Base-by-base conservation (phyloP, 495 filamentous ascomycete genomes). In the Lasiosphaeria hispida region DNA sequence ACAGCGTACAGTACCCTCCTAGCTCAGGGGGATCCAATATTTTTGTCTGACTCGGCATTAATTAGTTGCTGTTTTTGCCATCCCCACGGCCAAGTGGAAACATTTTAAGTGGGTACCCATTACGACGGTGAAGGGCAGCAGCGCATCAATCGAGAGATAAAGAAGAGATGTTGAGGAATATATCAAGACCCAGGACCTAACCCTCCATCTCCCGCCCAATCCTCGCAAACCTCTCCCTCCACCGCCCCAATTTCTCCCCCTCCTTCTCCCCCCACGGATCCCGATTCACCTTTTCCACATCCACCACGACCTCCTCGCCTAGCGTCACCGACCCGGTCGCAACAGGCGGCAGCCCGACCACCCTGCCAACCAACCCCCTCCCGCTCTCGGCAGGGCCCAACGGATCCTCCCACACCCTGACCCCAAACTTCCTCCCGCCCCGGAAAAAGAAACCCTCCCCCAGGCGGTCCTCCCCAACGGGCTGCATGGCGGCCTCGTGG, bases 231-330 rank as follows among this genome's bases (percentile, higher is more conserved):
- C 49, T 40, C 42, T 62, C 49, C 34, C 60, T 15, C 60, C 60
- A 62, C 19, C 19, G 23, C 10, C 48, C 37, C 18, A 62, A 40
- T 36, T 39, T 49, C 18, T n/a, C 42, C 37, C 36, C 54, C 15
- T 62, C 49, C 9, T 33, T 10, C 48, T 53, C 54, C 10, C 17
- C 38, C 48, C 48, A 62, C 55, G 60, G 60, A 54, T 62, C 60
- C 40, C 55, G 38, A 42, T 62, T 62, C 3, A 62, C 7, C 49
- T 53, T 58, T 11, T 62, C 60, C 40, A 58, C 54, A 19, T 62
- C 55, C 10, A 58, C 54, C 36, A 62, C 42, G 3, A 48, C 54
- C 19, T 62, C 48, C 19, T 54, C 48, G 4, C 23, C 43, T 1
- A 62, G 36, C 13, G 33, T 47, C 14, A 62, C 17, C 10, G 18